A percentile compares a stretch with the other conserved stretches of the same genome.
These are phyloP conservation scores for Asterophora lycoperdoides DNA, from an alignment of 768 basidiomycete species.

Conservation along the genomic window DNA sequence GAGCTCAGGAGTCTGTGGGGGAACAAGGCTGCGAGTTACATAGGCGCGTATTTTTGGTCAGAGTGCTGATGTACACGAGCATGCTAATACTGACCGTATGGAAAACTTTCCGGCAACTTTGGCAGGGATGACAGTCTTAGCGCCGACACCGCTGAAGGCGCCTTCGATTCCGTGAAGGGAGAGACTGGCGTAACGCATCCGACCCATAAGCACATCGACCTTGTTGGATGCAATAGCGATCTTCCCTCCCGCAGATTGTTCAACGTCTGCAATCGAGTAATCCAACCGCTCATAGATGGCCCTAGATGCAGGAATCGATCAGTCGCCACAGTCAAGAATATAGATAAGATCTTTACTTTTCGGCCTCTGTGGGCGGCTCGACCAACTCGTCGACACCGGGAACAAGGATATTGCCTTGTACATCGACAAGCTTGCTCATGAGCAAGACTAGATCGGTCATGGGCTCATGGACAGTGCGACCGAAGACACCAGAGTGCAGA, in stretches of 20 bases:
- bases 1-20: constrained; percentile 77
- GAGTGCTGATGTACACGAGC: background rate
- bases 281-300: constrained; percentile 72
- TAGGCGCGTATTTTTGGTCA: background rate
- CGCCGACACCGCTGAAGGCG: constrained; percentile 79
- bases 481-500: constrained; percentile 87
- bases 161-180: constrained; percentile 96
- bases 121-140: constrained; percentile 94
- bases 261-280: constrained; percentile 68
- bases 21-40: constrained; percentile 56
- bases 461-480: constrained; percentile 79
- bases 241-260: constrained; percentile 68
- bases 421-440: constrained; percentile 81
- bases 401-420: constrained; percentile 77
- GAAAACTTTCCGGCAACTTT: constrained; percentile 90
- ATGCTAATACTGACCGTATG: constrained; percentile 55
- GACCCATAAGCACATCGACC: constrained; percentile 79
- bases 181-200: constrained; percentile 87
- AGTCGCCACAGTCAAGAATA: background rate
- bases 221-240: constrained; percentile 78
- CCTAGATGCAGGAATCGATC: constrained; percentile 28
- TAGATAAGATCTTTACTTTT: constrained; percentile 44
- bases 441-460: constrained; percentile 90
- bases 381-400: constrained; percentile 90
- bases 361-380: constrained; percentile 63